phyloP scores from a whole-genome alignment of 2,329 filamentous ascomycete genomes.

The Ceratocystis albifundus region DNA sequence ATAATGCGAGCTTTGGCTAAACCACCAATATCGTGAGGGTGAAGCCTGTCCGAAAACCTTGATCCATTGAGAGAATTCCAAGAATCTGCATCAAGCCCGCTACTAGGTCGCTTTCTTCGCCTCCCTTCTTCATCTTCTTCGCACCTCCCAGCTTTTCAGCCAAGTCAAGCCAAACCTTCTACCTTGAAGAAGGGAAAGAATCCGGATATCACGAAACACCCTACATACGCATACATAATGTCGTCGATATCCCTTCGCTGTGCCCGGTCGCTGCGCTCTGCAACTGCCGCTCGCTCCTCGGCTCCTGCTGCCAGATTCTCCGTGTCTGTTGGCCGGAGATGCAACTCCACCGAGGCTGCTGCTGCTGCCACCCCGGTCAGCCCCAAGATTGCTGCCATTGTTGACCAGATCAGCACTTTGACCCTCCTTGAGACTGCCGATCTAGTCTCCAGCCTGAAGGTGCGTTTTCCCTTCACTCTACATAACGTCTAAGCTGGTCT shows the following conservation, averaged over 20 bases:
- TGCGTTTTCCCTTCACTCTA: conserved; percentile 32
- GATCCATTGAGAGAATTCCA: conserved; percentile 7
- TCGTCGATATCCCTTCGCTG: conserved; percentile 22
- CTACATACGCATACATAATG: conserved; percentile 12
- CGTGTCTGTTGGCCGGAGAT: conserved; percentile 51
- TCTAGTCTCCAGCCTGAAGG: conserved; percentile 89
- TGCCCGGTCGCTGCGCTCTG: conserved; percentile 33
- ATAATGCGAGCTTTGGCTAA: conserved; percentile 15
- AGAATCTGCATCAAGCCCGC: background rate
- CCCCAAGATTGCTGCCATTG: conserved; percentile 88
- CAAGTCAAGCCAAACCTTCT: background rate
- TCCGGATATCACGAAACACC: background rate
- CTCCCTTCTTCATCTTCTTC: background rate
- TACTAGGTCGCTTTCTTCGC: conserved; percentile 5
- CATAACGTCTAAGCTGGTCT: background rate
- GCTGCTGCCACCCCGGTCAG: conserved; percentile 44
- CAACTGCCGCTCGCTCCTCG: conserved; percentile 36
- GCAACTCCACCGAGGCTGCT: conserved; percentile 72
- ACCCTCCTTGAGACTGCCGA: conserved; percentile 95
- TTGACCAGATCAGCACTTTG: conserved; percentile 98
- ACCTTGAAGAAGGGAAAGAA: background rate
- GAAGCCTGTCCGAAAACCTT: background rate
- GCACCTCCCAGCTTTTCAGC: background rate
- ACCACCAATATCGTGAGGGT: conserved; percentile 16
- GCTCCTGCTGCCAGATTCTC: conserved; percentile 40